Evolutionary conservation across 441 rosid genomes (phyloP).

Genomic region (Erodium moschatum): DNA sequence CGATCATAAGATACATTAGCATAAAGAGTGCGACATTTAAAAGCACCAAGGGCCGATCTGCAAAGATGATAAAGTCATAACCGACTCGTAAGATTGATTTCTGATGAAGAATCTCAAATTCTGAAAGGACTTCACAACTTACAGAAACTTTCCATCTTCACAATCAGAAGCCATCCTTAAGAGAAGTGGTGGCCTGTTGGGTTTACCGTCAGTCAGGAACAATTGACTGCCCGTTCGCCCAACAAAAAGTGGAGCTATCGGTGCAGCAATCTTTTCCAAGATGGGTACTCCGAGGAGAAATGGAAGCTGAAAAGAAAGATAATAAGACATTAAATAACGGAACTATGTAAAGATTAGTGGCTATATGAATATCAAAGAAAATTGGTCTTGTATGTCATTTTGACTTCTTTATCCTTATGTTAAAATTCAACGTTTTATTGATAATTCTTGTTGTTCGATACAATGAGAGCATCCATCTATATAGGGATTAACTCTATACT

Average conservation of each 20-base stretch:
- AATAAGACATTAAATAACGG: conserved; percentile 7
- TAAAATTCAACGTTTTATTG: too few species aligned
- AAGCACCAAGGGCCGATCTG: conserved; percentile 74
- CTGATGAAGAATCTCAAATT: conserved; percentile 9
- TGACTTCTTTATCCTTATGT: too few species aligned
- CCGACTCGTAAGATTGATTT: conserved; percentile 15
- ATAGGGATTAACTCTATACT: too few species aligned
- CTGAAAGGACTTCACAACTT: conserved; percentile 25
- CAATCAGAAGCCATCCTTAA: conserved; percentile 74
- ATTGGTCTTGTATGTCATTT: too few species aligned
- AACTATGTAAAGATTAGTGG: background rate
- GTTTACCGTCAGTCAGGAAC: conserved; percentile 73
- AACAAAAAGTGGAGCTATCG: conserved; percentile 59
- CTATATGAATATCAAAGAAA: background rate
- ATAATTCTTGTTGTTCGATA: too few species aligned
- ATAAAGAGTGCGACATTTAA: conserved; percentile 55
- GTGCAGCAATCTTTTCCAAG: conserved; percentile 70
- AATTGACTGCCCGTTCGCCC: conserved; percentile 80
- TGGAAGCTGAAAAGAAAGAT: conserved; percentile 52
- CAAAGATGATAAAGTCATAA: conserved; percentile 12
- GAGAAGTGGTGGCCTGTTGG: conserved; percentile 71
- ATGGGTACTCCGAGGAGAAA: conserved; percentile 71
- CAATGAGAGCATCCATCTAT: too few species aligned
- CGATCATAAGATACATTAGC: conserved; percentile 93
- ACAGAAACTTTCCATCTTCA: conserved; percentile 64